Percentiles rank a stretch among this genome's conserved stretches.
Conservation (phyloP, 1,139 yeast species). For the Taphrina sp. region DNA sequence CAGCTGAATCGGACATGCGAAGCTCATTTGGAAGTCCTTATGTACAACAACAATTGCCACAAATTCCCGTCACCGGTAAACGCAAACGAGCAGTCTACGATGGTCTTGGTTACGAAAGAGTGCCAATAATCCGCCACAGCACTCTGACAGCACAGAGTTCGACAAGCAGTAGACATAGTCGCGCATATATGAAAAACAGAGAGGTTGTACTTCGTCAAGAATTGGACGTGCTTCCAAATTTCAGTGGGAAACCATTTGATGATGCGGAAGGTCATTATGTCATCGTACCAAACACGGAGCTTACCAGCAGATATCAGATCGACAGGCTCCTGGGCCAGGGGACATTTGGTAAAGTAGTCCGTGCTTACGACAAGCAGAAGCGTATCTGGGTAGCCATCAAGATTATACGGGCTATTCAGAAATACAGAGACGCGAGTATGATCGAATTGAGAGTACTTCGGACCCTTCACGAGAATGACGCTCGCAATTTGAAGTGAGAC, state of each 20-base stretch:
- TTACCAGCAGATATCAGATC: conserved; percentile 45
- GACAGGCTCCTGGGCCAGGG: conserved; percentile 75
- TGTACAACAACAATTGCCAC: neutral
- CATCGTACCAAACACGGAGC: conserved; percentile 43
- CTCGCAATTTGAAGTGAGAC: conserved; percentile 55
- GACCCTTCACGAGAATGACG: conserved; percentile 69
- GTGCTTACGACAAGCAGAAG: conserved; percentile 51
- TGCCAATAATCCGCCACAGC: too few relatives aligned
- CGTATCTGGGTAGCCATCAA: conserved; percentile 80
- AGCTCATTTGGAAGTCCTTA: conserved; percentile 6
- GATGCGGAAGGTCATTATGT: conserved; percentile 48
- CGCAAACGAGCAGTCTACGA: conserved; percentile 2
- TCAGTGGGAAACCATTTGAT: conserved; percentile 38
- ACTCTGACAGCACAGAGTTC: conserved; percentile 13
- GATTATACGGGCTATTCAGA: conserved; percentile 59
- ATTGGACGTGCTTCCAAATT: conserved; percentile 2
- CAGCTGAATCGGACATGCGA: neutral
- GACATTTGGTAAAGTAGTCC: conserved; percentile 91
- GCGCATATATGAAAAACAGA: conserved; percentile 1
- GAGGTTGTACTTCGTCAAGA: conserved; percentile 24
- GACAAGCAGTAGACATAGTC: conserved; percentile 10
- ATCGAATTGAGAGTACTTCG: conserved; percentile 68
- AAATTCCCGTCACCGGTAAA: neutral
- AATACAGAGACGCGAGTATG: conserved; percentile 50
- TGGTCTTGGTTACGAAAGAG: neutral